phyloP scores from a whole-genome alignment of 2,329 filamentous ascomycete species.

The Tolypocladium ovalisporum region DNA sequence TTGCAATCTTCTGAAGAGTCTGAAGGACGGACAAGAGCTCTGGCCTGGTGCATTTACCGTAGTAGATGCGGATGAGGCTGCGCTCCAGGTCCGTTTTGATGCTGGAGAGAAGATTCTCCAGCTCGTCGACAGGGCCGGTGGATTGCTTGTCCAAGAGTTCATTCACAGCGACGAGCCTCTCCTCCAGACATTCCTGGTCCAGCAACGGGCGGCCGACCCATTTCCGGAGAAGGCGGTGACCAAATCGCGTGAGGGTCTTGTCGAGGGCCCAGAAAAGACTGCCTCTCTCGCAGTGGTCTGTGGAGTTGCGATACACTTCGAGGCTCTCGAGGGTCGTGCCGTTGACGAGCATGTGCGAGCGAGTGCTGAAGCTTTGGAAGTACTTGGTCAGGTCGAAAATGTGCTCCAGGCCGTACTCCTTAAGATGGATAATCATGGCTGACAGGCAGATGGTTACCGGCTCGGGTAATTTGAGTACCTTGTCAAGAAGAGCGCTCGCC shows the following conservation, averaged over 20 bases:
- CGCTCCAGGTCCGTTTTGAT: slow-evolving; percentile 81
- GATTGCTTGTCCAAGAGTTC: slow-evolving; percentile 66
- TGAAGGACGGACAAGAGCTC: slow-evolving; percentile 81
- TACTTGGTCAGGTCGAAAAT: slow-evolving; percentile 95
- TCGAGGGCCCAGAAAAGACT: slow-evolving; percentile 94
- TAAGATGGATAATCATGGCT: slow-evolving; percentile 88
- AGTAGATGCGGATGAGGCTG: slow-evolving; percentile 90
- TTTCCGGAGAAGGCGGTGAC: slow-evolving; percentile 76
- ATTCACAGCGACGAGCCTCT: slow-evolving; percentile 73
- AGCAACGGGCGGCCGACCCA: slow-evolving; percentile 91
- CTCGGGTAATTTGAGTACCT: slow-evolving; percentile 75
- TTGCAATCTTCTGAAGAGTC: slow-evolving; percentile 69
- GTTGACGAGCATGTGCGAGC: slow-evolving; percentile 92
- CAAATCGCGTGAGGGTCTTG: slow-evolving; percentile 82
- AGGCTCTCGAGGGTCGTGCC: slow-evolving; percentile 89
- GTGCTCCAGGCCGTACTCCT: slow-evolving; percentile 86
- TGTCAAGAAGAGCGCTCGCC: slow-evolving; percentile 63
- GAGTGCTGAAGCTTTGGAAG: slow-evolving; percentile 88
- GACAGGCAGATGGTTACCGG: slow-evolving; percentile 85
- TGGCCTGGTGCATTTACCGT: slow-evolving; percentile 84
- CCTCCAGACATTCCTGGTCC: slow-evolving; percentile 62
- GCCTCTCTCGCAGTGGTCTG: slow-evolving; percentile 72
- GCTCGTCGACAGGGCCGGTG: slow-evolving; percentile 57
- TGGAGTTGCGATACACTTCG: slow-evolving; percentile 92
- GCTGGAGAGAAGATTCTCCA: slow-evolving; percentile 60